These are phyloP conservation scores for Salix dunnii DNA, from an alignment of 345 rosid genomes.

Conservation along the genomic window DNA sequence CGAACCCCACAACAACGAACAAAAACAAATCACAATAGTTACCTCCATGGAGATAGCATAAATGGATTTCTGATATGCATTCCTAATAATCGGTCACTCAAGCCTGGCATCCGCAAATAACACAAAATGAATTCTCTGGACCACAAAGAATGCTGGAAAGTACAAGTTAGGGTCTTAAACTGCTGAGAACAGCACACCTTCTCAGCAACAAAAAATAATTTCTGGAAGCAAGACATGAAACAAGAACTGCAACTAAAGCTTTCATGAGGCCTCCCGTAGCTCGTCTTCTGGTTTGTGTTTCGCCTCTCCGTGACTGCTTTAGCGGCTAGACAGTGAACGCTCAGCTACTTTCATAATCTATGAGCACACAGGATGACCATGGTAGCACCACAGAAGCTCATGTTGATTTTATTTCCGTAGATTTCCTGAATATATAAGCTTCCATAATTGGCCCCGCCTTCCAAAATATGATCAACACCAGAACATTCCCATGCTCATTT, in stretches of 20 bases:
- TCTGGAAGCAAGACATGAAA: not conserved
- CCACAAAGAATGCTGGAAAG: too few relatives aligned
- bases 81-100: too few relatives aligned
- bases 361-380: not conserved
- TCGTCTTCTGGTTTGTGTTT: not conserved
- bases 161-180: too few relatives aligned
- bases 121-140: too few relatives aligned
- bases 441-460: not conserved
- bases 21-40: too few relatives aligned
- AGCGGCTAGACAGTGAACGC: not conserved
- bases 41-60: too few relatives aligned
- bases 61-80: too few relatives aligned
- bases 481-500: not conserved
- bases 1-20: too few relatives aligned
- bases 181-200: too few relatives aligned
- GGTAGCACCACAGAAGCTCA: not conserved
- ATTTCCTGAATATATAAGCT: too few relatives aligned
- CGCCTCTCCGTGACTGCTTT: not conserved
- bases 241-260: not conserved
- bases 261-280: not conserved
- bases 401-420: not conserved
- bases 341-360: not conserved
- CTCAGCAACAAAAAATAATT: too few relatives aligned
- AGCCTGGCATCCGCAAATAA: too few relatives aligned
- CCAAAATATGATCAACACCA: not conserved